Base-by-base conservation (phyloP, 768 basidiomycete genomes). In the Boletus fagicola region DNA sequence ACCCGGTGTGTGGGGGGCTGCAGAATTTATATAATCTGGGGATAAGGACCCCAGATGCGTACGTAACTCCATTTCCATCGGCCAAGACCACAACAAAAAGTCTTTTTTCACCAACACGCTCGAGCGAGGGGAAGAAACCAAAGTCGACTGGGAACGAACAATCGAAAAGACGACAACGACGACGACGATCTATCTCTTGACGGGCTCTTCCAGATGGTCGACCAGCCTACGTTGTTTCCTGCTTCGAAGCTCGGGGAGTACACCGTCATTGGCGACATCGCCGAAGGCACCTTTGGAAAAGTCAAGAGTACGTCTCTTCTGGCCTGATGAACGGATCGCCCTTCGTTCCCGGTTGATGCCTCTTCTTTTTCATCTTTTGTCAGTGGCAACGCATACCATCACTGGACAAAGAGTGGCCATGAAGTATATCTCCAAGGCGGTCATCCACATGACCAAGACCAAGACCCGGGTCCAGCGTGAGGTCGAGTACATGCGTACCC, bases 281-380 rank as follows among this genome's bases (percentile, higher is more conserved):
- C 95, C 20, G 94, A 95, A 62, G 97, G 97, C 4, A 96, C 93
- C 12, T 99, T 98, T 77, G 97, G 96, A 54, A 98, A 97, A 76
- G 97, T 99, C 71, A 98, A 98, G 81, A 92, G 96, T 97, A 74
- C 73, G 93, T 84, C 2, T 84, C 4, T 26, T 24, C 22, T 36
- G 1, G 18, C 33, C 49, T 47, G 22, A 57, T 54, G 38, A 53
- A 28, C 28, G 51, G 62, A 71, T 66, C 65, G 46, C 12, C 53
- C 39, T 24, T 10, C 18, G 44, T 48, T 38, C 55, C 55, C 44
- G 60, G 56, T 64, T 62, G 61, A 62, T 58, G 26, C 26, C 46
- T 61, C 30, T 38, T 6, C 40, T 59, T 59, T 30, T 65, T 39
- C 44, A 36, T 58, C 33, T 51, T 44, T 56, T 56, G 33, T 61